phyloP scores from a whole-genome alignment of 2,329 filamentous ascomycete species.

The Didymellaceae sp. region DNA sequence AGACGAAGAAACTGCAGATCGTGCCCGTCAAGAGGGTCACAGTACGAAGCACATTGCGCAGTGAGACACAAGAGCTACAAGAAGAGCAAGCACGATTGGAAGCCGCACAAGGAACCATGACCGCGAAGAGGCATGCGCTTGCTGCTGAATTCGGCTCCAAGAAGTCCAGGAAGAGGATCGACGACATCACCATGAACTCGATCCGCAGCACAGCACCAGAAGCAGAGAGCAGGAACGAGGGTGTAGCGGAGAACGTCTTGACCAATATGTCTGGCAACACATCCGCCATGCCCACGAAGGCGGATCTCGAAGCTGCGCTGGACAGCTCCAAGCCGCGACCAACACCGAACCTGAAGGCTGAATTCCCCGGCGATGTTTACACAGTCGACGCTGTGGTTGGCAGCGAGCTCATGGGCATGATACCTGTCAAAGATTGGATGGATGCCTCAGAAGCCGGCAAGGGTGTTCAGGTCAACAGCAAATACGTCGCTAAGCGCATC shows the following conservation, averaged over 20 bases:
- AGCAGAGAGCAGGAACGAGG: slow-evolving; percentile 31
- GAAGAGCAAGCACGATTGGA: slow-evolving; percentile 39
- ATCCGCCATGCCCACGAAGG: slow-evolving; percentile 69
- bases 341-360: slow-evolving; percentile 69
- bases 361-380: slow-evolving; percentile 75
- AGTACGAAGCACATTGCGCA: slow-evolving; percentile 58
- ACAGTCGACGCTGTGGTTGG: slow-evolving; percentile 71
- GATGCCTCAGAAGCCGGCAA: slow-evolving; percentile 67
- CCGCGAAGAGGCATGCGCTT: slow-evolving; percentile 71
- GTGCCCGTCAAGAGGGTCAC: slow-evolving; percentile 60
- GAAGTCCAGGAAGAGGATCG: slow-evolving; percentile 81
- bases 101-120: slow-evolving; percentile 49
- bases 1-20: slow-evolving; percentile 60
- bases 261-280: slow-evolving; percentile 67
- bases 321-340: slow-evolving; percentile 77
- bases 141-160: slow-evolving; percentile 83
- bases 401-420: slow-evolving; percentile 67
- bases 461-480: slow-evolving; percentile 63
- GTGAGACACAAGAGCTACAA: slow-evolving; percentile 51
- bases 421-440: slow-evolving; percentile 78
- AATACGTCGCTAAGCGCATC: slow-evolving; percentile 71
- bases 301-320: slow-evolving; percentile 68
- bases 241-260: slow-evolving; percentile 59
- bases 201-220: slow-evolving; percentile 54
- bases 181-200: slow-evolving; percentile 72